Conservation (phyloP, 2,329 filamentous ascomycete species). For the Tolypocladium guangdongense region DNA sequence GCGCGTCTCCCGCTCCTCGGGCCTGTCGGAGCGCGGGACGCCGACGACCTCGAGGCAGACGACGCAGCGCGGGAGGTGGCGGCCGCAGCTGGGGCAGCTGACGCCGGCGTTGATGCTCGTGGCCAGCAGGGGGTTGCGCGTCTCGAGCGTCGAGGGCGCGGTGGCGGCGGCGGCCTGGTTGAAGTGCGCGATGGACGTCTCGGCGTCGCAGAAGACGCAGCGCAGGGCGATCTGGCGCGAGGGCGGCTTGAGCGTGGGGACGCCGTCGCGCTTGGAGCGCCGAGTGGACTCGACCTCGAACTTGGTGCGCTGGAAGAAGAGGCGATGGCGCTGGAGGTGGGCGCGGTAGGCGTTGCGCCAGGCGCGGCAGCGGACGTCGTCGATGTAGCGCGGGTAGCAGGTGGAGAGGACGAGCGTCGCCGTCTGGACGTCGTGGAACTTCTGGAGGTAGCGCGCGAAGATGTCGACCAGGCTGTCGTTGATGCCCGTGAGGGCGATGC, state of each 20-base stretch:
- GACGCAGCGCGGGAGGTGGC: slow-evolving; percentile 55
- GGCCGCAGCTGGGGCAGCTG: slow-evolving; percentile 55
- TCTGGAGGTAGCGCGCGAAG: slow-evolving; percentile 63
- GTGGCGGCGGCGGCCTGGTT: slow-evolving; percentile 16
- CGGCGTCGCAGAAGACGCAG: slow-evolving; percentile 64
- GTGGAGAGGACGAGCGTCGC: slow-evolving; percentile 65
- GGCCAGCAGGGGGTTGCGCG: slow-evolving; percentile 44
- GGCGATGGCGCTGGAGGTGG: slow-evolving; percentile 61
- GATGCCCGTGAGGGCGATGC: slow-evolving; percentile 67
- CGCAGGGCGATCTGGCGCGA: slow-evolving; percentile 62
- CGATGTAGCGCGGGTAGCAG: slow-evolving; percentile 64
- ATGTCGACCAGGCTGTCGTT: slow-evolving; percentile 63
- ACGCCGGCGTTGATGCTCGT: slow-evolving; percentile 49
- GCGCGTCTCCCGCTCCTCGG: slow-evolving; percentile 37
- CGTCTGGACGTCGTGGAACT: slow-evolving; percentile 69
- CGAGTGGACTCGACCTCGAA: slow-evolving; percentile 70
- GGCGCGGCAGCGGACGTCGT: slow-evolving; percentile 62
- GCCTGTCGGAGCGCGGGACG: slow-evolving; percentile 48
- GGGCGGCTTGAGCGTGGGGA: slow-evolving; percentile 51
- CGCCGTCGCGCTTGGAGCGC: slow-evolving; percentile 52
- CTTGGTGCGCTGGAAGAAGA: slow-evolving; percentile 63
- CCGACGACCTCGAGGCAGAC: slow-evolving; percentile 58
- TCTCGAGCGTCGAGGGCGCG: slow-evolving; percentile 14
- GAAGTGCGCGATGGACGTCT: slow-evolving; percentile 35
- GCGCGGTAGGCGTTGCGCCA: slow-evolving; percentile 65